These are phyloP conservation scores for Cucurbita ficifolia DNA, from an alignment of 306 rosid genomes.

Conservation along the genomic window DNA sequence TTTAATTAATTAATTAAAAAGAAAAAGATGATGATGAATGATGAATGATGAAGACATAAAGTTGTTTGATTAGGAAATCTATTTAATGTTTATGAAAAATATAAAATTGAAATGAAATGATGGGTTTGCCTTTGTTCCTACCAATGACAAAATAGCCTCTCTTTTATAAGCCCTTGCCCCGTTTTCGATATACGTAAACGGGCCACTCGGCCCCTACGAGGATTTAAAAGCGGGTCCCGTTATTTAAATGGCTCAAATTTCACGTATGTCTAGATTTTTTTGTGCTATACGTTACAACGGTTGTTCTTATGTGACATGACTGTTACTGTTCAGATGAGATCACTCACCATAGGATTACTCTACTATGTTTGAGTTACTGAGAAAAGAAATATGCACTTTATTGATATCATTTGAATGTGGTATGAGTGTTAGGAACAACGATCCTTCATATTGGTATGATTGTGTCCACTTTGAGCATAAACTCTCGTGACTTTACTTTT, in stretches of 20 bases:
- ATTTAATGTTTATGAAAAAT: background rate
- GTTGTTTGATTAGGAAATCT: slow-evolving; percentile 30
- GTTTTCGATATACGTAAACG: background rate
- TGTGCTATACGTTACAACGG: background rate
- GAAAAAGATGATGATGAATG: slow-evolving; percentile 19
- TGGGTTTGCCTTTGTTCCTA: slow-evolving; percentile 33
- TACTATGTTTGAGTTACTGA: too few species aligned
- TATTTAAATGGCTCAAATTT: background rate
- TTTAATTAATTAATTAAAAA: background rate
- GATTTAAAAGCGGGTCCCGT: background rate
- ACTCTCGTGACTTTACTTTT: too few species aligned
- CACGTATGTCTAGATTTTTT: background rate
- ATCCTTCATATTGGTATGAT: too few species aligned
- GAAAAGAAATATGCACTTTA: too few species aligned
- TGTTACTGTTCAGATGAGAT: too few species aligned
- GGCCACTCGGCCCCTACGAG: background rate
- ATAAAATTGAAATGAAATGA: slow-evolving; percentile 20
- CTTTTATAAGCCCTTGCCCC: slow-evolving; percentile 5
- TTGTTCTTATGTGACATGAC: background rate
- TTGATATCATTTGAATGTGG: too few species aligned
- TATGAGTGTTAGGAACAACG: too few species aligned
- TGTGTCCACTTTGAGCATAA: too few species aligned
- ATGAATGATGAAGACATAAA: slow-evolving; percentile 79
- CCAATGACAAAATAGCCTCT: slow-evolving; percentile 30
- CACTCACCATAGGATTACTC: too few species aligned